Evolutionary conservation across 2,329 filamentous ascomycete species (phyloP), one percentile per base, ranked within the genome.

Genomic region (Colletotrichum lindemuthianum): DNA sequence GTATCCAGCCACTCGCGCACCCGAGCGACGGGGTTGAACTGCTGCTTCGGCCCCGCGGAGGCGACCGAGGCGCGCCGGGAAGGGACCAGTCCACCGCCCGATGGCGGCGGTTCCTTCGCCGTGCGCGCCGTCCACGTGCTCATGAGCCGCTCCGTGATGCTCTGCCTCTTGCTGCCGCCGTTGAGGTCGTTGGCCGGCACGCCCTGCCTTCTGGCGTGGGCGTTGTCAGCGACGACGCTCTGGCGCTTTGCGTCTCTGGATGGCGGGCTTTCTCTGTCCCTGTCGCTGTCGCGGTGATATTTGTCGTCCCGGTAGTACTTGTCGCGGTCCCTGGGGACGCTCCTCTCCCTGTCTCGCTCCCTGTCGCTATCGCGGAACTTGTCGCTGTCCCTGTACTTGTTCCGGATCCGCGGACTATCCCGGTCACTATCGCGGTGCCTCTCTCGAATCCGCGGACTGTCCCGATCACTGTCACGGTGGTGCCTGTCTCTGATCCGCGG

Each of bases 1-100:
- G 73, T 73, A 60, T 81, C 78, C 39, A 82, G 75, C 80, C 80
- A 82, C 47, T 79, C 75, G 50, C 76, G 75, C 53, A 81, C 74
- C 51, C 76, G 77, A 50, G 71, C 72, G 40, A 80, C 69, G 15
- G 79, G 79, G 9, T 75, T 78, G 36, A 74, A 72, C 52, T 72
- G 24, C 24, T 74, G 45, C 43, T 59, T 24, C 44, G 44, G 50
- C 63, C 32, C 58, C 47, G 67, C 72, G 54, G 72, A 68, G 45
- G 67, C 52, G 24, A 65, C 58, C 3, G 68, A 63, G 24, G 59
- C 59, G 51, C 67, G 59, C 41, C 66, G 66, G 39, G 60, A 63
- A 34, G 66, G 54, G 60, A 40, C 39, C 66, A 40, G 57, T 47
- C 48, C 67, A 52, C 49, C 66, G 56, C 24, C 24, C 24, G 24